Conservation (phyloP, 805 yeast species). For the Yamadazyma insecticola region DNA sequence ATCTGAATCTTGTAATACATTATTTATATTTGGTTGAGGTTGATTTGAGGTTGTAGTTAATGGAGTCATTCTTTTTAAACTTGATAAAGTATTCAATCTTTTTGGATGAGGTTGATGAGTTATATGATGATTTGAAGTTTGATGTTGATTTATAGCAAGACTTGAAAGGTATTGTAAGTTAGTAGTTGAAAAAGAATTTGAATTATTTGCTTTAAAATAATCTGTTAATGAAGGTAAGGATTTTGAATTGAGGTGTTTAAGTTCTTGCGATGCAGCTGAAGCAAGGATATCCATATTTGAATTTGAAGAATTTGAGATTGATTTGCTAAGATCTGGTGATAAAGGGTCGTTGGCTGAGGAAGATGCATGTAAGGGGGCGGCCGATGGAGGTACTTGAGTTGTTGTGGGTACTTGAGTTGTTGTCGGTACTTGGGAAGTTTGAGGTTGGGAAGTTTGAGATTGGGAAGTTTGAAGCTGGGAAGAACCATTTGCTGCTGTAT, state of each 20-base stretch:
- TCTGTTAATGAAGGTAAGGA: constrained; percentile 50
- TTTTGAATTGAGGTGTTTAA: constrained; percentile 39
- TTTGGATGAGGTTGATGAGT: too few species aligned
- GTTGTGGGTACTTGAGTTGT: neutral
- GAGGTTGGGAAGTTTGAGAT: too few species aligned
- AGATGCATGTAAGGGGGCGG: too few species aligned
- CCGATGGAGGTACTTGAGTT: neutral
- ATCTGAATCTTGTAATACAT: constrained; percentile 41
- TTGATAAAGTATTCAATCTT: constrained; percentile 33
- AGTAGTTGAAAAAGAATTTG: constrained; percentile 13
- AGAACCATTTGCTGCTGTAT: too few species aligned
- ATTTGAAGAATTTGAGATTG: constrained; percentile 2
- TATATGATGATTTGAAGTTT: constrained; percentile 9
- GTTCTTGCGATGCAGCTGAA: constrained; percentile 52
- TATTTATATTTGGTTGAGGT: neutral
- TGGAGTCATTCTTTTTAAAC: constrained; percentile 64
- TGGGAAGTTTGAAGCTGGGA: too few species aligned
- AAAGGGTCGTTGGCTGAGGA: too few species aligned
- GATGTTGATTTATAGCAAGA: constrained; percentile 15
- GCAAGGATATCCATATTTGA: constrained; percentile 46
- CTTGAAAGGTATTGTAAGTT: constrained; percentile 22
- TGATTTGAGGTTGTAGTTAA: constrained; percentile 19
- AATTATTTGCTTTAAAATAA: constrained; percentile 28
- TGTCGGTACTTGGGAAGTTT: too few species aligned
- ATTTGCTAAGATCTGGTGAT: neutral